These are phyloP conservation scores for Nosema muscidifuracis DNA, from an alignment of 371 early-diverging fungal species.

Conservation along the genomic window DNA sequence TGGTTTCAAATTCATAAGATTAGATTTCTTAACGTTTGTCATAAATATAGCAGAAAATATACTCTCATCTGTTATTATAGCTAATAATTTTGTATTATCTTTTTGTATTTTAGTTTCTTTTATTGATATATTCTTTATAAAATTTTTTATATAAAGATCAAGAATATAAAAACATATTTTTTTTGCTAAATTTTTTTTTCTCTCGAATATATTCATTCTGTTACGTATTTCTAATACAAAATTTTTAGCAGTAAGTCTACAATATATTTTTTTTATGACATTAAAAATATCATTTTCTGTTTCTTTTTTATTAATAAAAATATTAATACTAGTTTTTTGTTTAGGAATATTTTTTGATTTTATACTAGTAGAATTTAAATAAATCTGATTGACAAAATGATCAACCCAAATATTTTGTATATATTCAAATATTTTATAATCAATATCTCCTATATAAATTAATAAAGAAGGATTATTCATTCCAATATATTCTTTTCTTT, in stretches of 20 bases:
- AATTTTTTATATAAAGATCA: neutral
- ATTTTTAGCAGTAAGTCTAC: neutral
- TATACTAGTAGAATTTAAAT: neutral
- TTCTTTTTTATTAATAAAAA: neutral
- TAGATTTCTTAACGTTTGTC: constrained; percentile 7
- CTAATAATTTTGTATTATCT: neutral
- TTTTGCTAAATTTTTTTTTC: neutral
- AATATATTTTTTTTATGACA: neutral
- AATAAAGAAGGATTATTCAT: neutral
- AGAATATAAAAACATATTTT: constrained; percentile 3
- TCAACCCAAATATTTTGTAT: neutral
- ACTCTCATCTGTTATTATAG: constrained; percentile 20
- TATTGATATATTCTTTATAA: neutral
- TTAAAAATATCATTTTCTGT: neutral
- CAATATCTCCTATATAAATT: constrained; percentile 6
- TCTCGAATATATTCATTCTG: neutral
- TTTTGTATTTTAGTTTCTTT: neutral
- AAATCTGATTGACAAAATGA: neutral
- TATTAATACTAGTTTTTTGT: neutral
- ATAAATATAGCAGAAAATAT: constrained; percentile 29
- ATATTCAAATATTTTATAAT: neutral
- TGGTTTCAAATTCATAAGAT: constrained; percentile 3
- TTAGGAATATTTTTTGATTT: neutral
- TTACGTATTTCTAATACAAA: neutral
- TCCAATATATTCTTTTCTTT: neutral